Base-by-base conservation (phyloP, 208 protist species). In the Naegleria lovaniensis region DNA sequence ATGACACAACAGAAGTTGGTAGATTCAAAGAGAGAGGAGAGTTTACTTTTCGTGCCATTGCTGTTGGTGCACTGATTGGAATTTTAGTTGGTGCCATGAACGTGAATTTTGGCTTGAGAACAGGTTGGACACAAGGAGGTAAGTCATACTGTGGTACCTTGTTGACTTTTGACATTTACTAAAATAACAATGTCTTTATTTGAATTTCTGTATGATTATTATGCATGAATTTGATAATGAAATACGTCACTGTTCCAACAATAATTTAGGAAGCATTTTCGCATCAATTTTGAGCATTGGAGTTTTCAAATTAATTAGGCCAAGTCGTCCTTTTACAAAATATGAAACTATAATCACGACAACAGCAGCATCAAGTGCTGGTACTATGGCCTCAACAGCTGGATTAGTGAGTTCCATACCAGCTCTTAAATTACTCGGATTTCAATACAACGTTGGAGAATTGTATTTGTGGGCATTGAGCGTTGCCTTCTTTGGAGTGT, bases 91-190 rank as follows among this genome's bases (percentile, higher is more conserved):
- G n/a, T 36, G 84, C 40, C 0, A 87, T 87, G 84, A 87, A 87
- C 52, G 84, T 87, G 5, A 87, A 87, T 52, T 87, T 87, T 52
- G 84, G 84, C 15, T 52, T 87, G 22, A 43, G 40, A 87, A 87
- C 84, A 11, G 84, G 84, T 43, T 87, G 84, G 84, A 55, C 40
- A 38, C 84, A 87, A 55, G 84, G 84, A 52, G 84, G 84, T 79
- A 36, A 79, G 67, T 79, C 36, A 29, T n/a, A n/a, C 19, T 29
- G 55, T 67, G 43, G 43, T 48, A 7, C 5, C 1, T 48, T 48
- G 43, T 48, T 48, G 43, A 48, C 7, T 48, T 48, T 48, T 48
- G 43, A 48, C 43, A 48, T 9, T 48, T 48, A 48, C n/a, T n/a
- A n/a, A n/a, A n/a, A n/a, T n/a, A n/a, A n/a, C n/a, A n/a, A n/a